phyloP scores from a whole-genome alignment of 1,284 basidiomycete genomes.

The Melanopsichium pennsylvanicum region DNA sequence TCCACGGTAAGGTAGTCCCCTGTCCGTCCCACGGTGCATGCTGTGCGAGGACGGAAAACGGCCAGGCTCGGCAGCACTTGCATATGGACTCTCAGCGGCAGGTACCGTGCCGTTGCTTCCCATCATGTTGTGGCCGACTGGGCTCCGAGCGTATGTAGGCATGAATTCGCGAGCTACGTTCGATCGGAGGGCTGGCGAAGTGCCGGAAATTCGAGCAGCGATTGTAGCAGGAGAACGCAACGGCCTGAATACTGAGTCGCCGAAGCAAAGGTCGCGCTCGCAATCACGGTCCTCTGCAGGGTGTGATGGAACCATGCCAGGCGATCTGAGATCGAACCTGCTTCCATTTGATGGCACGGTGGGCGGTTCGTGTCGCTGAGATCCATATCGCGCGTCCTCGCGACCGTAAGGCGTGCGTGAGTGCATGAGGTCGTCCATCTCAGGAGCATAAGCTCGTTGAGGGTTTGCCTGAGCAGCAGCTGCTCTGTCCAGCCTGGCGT shows the following conservation, averaged over 20 bases:
- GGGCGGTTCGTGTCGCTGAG: constrained; percentile 26
- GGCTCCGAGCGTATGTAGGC: constrained; percentile 20
- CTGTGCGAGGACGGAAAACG: constrained; percentile 10
- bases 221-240: constrained; percentile 18
- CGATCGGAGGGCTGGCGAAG: constrained; percentile 20
- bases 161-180: constrained; percentile 16
- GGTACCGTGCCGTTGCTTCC: constrained; percentile 15
- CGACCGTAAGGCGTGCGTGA: constrained; percentile 4
- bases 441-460: constrained; percentile 8
- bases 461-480: neutral
- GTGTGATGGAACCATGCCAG: constrained; percentile 17
- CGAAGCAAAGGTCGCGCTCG: constrained; percentile 20
- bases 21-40: constrained; percentile 4
- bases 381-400: constrained; percentile 9
- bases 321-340: constrained; percentile 15
- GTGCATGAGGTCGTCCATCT: constrained; percentile 10
- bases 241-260: constrained; percentile 9
- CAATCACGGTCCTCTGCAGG: constrained; percentile 17
- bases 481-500: constrained; percentile 14
- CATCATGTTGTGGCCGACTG: neutral
- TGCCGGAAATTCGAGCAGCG: constrained; percentile 1
- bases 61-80: constrained; percentile 4
- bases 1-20: constrained; percentile 5
- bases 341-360: constrained; percentile 18
- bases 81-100: constrained; percentile 12